phyloP scores from a whole-genome alignment of 208 protist species.

The Naegleria fowleri region DNA sequence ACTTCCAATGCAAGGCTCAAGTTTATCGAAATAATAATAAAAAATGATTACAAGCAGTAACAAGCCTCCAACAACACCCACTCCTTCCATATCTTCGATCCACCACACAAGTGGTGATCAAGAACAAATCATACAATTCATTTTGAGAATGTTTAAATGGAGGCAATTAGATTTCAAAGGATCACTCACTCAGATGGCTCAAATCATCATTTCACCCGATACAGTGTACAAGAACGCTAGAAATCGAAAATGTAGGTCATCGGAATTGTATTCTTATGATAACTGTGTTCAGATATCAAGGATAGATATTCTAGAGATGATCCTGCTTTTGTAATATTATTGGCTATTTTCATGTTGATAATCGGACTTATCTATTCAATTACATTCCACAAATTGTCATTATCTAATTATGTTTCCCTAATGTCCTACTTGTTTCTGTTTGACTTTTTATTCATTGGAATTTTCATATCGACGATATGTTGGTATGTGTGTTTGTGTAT shows the following conservation, averaged over 20 bases:
- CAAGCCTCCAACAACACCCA: not conserved
- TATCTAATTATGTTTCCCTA: constrained; percentile 28
- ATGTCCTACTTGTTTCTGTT: constrained; percentile 52
- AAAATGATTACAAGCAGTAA: not conserved
- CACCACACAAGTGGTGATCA: not conserved
- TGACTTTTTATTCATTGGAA: constrained; percentile 54
- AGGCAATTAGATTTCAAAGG: constrained; percentile 29
- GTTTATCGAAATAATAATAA: too few relatives aligned
- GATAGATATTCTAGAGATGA: constrained; percentile 49
- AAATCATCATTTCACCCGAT: not conserved
- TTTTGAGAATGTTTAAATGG: constrained; percentile 15
- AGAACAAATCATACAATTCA: not conserved
- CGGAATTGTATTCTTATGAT: not conserved
- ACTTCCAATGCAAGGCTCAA: too few relatives aligned
- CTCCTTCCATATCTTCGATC: not conserved
- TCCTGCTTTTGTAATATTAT: constrained; percentile 61
- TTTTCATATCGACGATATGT: constrained; percentile 49
- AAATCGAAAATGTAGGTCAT: constrained; percentile 28
- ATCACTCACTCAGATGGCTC: constrained; percentile 17
- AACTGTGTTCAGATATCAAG: not conserved
- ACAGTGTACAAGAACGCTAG: constrained; percentile 1
- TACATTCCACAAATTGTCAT: constrained; percentile 28
- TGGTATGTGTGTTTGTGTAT: constrained; percentile 38
- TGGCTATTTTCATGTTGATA: constrained; percentile 43
- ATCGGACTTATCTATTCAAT: constrained; percentile 35